Evolutionary conservation across 1,284 basidiomycete species (phyloP).

Genomic region (Cutaneotrichosporon sp.): DNA sequence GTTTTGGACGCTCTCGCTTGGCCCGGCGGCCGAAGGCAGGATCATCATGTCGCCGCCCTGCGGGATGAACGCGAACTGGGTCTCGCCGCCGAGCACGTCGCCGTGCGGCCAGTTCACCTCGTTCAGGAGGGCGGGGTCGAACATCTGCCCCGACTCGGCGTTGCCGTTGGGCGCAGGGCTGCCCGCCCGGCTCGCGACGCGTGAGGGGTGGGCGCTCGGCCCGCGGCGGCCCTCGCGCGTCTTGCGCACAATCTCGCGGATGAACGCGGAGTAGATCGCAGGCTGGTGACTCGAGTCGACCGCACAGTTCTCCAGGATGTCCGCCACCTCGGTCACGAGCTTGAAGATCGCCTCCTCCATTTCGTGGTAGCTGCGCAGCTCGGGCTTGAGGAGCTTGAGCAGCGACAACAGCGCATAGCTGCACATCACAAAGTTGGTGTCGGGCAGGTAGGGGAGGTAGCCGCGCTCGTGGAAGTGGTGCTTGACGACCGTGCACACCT

Average conservation of each 20-base stretch:
- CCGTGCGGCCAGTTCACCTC: conserved; percentile 38
- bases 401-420: conserved; percentile 80
- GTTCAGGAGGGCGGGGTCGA: conserved; percentile 43
- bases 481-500: conserved; percentile 47
- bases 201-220: conserved; percentile 21
- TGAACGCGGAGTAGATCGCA: conserved; percentile 79
- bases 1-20: conserved; percentile 41
- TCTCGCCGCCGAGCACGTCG: conserved; percentile 33
- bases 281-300: conserved; percentile 77
- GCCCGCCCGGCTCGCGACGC: conserved; percentile 18
- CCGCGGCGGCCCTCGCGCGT: conserved; percentile 51
- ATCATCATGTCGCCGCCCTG: conserved; percentile 54
- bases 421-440: conserved; percentile 87
- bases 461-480: conserved; percentile 75
- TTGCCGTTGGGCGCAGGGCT: conserved; percentile 18
- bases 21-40: conserved; percentile 48
- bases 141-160: conserved; percentile 22
- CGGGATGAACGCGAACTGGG: conserved; percentile 49
- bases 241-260: conserved; percentile 64
- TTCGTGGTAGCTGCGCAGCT: conserved; percentile 47
- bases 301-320: conserved; percentile 71
- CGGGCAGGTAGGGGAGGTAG: conserved; percentile 80
- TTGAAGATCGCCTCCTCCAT: conserved; percentile 46
- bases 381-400: conserved; percentile 67
- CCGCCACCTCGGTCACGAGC: conserved; percentile 68